phyloP scores from a whole-genome alignment of 2,329 filamentous ascomycete genomes.

The Colletotrichum melonis region DNA sequence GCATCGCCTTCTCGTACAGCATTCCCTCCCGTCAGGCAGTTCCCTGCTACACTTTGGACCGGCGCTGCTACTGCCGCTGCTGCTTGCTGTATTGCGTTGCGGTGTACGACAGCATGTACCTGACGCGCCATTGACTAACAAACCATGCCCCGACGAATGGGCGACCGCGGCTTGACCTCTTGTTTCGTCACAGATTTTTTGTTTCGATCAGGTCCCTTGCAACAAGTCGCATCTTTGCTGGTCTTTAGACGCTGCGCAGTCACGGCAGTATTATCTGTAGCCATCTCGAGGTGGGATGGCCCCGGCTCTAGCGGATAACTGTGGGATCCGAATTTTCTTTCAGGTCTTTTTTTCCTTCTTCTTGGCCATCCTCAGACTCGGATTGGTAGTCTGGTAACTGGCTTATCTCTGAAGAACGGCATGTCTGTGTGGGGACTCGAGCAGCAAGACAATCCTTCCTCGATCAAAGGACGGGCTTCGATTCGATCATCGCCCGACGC shows the following conservation, averaged over 20 bases:
- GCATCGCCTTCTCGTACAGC: not conserved
- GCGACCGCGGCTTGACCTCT: slow-evolving; percentile 31
- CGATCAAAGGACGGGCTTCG: slow-evolving; percentile 8
- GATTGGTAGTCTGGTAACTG: not conserved
- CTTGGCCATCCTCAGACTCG: not conserved
- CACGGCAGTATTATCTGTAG: not conserved
- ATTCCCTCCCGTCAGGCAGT: not conserved
- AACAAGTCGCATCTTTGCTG: not conserved
- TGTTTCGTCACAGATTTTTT: slow-evolving; percentile 35
- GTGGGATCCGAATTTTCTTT: slow-evolving; percentile 2
- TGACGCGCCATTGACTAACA: slow-evolving; percentile 8
- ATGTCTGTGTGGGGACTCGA: not conserved
- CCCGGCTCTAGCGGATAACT: slow-evolving; percentile 8
- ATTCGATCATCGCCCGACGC: slow-evolving; percentile 1
- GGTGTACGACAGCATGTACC: slow-evolving; percentile 4
- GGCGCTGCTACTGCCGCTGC: not conserved
- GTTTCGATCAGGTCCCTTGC: not conserved
- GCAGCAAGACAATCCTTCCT: slow-evolving; percentile 4
- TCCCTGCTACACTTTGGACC: not conserved
- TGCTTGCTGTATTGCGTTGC: not conserved
- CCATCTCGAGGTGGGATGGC: slow-evolving; percentile 10
- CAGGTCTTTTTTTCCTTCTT: not conserved
- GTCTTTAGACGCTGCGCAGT: slow-evolving; percentile 6
- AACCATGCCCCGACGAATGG: slow-evolving; percentile 18
- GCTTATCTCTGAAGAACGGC: slow-evolving; percentile 12